Base-by-base conservation (phyloP, 1,139 yeast genomes). In the Zygoascus hellenicus region DNA sequence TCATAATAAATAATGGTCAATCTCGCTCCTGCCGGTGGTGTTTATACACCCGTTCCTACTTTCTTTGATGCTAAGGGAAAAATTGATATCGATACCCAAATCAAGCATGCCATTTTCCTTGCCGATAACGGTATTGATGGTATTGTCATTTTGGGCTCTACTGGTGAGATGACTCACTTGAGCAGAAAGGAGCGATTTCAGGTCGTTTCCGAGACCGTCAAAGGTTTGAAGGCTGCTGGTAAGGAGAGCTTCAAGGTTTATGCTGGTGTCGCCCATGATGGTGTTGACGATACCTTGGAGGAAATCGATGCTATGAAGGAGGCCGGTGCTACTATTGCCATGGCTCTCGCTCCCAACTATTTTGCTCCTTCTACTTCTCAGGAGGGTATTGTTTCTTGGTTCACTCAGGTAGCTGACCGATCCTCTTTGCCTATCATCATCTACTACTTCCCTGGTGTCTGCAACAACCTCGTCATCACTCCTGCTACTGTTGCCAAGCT, bases 391-490 rank as follows among this genome's bases (percentile, higher is more conserved):
- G 62, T 66, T 33, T 71, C 67, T 48, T 75, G 74, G 70, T 73
- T 66, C 59, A 59, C 62, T 15, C 65, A 61, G 28, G 72, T 76
- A 30, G 79, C 79, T 22, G 75, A 73, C 51, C 59, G 62, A 33
- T 60, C 75, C 9, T 65, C 65, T 1, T 56, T 76, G 45, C 80
- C 80, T 33, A 63, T 76, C 36, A 56, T 76, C 55, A 66, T 76
- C 49, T 76, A 76, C 66, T 67, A 74, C 52, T 76, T 68, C 61
- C 80, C 80, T 14, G 78, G 78, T 9, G 77, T 72, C 32, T 60
- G 74, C 40, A 74, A 74, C 56, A 64, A 63, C 40, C 63, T 74
- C 43, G 58, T 60, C 41, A 58, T 74, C 48, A 64, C 65, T 29
- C 65, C 70, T 28, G 67, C 64, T 17, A 64, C 75, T 5, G 62